Base-by-base conservation (phyloP, 176 grass and related monocot genomes). In the Aechmea fasciata region DNA sequence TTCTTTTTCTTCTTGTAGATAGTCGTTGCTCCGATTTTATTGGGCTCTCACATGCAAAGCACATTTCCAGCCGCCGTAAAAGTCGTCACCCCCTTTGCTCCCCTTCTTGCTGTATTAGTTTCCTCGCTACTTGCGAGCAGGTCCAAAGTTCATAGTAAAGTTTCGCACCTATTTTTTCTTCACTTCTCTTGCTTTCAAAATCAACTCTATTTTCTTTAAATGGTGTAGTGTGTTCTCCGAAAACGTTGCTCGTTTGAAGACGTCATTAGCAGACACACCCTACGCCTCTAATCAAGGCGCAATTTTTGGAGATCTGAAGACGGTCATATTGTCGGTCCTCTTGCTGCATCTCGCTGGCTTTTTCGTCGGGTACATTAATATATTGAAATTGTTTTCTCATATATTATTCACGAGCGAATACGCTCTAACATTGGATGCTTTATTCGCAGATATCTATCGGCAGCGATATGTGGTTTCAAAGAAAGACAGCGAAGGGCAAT, bases 311-410 rank as follows among this genome's bases (percentile, higher is more conserved):
- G 75, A 87, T 82, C 52, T 80, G 0, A 62, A 65, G 22, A 23
- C 49, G 66, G 78, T 82, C 14, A 69, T 95, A 53, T 69, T 95
- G 19, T 79, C 90, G 70, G 83, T 95, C 15, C 15, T 75, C 65
- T 82, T 87, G 71, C 76, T 95, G 49, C 90, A 95, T 80, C 82
- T 84, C 52, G 78, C 73, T 79, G 90, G 90, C 63, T 95, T 95
- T 64, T 66, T 95, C 52, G 52, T 95, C 0, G 90, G 90, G 90
- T 95, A 75, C 33, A 41, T 41, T 41, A 41, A 7, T 41, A 41
- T 1, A 7, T 41, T 41, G 33, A 41, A 7, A 41, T 41, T 41
- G 33, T 7, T 41, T 41, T 26, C 1, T n/a, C 25, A 26, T 26
- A 26, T 26, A 26, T 1, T 26, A 26, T 26, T 26, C 25, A 2